Conservation (phyloP, 768 basidiomycete species). For the Boletus speciosus region DNA sequence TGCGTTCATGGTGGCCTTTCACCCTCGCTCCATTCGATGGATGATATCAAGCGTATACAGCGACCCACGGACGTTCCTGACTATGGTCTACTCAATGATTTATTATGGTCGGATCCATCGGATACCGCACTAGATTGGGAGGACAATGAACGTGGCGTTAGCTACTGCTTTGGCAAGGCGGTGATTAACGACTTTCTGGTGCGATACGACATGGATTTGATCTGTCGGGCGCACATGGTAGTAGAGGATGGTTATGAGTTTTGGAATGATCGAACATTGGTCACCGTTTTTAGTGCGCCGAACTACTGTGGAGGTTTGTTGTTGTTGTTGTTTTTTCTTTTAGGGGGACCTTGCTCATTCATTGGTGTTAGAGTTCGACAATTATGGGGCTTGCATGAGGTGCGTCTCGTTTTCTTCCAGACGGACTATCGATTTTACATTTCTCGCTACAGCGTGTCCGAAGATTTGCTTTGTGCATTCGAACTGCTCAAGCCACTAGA, state of each 20-base stretch:
- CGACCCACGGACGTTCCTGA: slow-evolving; percentile 98
- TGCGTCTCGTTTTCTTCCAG: slow-evolving; percentile 29
- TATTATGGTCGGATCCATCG: slow-evolving; percentile 97
- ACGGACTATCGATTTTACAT: slow-evolving; percentile 9
- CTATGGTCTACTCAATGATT: slow-evolving; percentile 94
- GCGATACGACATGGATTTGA: slow-evolving; percentile 97
- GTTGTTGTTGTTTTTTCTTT: neutral
- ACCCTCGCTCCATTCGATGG: slow-evolving; percentile 91
- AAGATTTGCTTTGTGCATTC: slow-evolving; percentile 95
- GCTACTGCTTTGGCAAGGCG: slow-evolving; percentile 97
- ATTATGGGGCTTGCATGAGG: slow-evolving; percentile 96
- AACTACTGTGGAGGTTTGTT: slow-evolving; percentile 92
- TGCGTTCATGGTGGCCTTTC: slow-evolving; percentile 97
- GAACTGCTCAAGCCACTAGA: slow-evolving; percentile 96
- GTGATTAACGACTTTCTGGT: slow-evolving; percentile 96
- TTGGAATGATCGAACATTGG: slow-evolving; percentile 97
- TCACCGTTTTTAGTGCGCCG: slow-evolving; percentile 98
- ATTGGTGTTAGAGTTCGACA: slow-evolving; percentile 72
- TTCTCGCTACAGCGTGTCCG: slow-evolving; percentile 68
- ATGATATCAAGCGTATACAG: slow-evolving; percentile 97
- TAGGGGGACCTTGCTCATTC: slow-evolving; percentile 13
- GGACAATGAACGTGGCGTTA: slow-evolving; percentile 98
- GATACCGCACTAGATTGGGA: slow-evolving; percentile 99
- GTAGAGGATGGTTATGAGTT: slow-evolving; percentile 99
- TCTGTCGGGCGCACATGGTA: slow-evolving; percentile 99